Percentiles rank a stretch among this genome's conserved stretches.
Conservation (phyloP, 179 eudicot species). For the Amaranthus tricolor region DNA sequence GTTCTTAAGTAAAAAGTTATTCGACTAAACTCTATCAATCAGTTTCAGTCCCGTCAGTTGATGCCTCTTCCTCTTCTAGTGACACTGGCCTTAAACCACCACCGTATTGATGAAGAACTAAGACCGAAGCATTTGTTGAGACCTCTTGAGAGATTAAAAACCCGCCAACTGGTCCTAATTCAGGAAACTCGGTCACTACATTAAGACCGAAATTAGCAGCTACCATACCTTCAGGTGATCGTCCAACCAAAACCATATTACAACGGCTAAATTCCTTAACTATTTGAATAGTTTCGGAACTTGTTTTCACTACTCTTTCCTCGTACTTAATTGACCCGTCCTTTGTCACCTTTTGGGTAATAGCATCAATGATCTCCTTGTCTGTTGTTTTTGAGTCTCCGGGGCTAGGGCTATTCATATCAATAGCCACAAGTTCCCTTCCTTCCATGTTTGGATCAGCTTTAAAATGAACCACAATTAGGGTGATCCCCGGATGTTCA, state of each 20-base stretch:
- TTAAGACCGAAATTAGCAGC: conserved; percentile 27
- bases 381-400: conserved; percentile 32
- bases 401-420: conserved; percentile 17
- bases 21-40: conserved; percentile 21
- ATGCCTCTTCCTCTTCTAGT: conserved; percentile 36
- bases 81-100: conserved; percentile 27
- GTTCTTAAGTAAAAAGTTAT: background rate
- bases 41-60: conserved; percentile 42
- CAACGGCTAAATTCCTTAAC: conserved; percentile 34
- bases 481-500: conserved; percentile 76
- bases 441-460: conserved; percentile 31
- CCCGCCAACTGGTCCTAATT: conserved; percentile 55
- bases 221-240: conserved; percentile 41
- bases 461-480: conserved; percentile 44
- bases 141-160: conserved; percentile 47
- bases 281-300: conserved; percentile 23
- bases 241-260: conserved; percentile 54
- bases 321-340: conserved; percentile 42
- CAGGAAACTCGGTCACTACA: conserved; percentile 49
- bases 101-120: conserved; percentile 59
- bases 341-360: conserved; percentile 23
- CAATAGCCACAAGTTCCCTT: conserved; percentile 26
- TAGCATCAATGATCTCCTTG: conserved; percentile 31
- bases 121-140: conserved; percentile 49
- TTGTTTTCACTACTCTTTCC: conserved; percentile 39